Evolutionary conservation across 129 eudicot genomes (phyloP).

Genomic region (Lonicera japonica): DNA sequence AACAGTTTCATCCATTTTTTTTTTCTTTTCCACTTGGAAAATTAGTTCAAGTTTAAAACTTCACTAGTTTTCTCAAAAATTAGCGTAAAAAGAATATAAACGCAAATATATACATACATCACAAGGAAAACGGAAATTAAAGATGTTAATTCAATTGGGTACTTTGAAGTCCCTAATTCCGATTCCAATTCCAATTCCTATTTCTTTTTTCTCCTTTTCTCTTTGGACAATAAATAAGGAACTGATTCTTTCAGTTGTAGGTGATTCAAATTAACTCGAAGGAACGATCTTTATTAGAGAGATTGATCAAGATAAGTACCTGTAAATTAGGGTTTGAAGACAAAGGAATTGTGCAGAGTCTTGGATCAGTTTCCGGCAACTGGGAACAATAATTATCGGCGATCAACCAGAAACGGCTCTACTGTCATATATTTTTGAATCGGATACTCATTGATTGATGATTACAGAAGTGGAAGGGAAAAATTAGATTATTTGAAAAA

Average conservation of each 20-base stretch:
- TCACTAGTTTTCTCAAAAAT: neutral
- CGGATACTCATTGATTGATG: too few relatives aligned
- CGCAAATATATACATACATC: too few relatives aligned
- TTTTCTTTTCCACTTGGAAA: neutral
- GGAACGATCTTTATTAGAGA: neutral
- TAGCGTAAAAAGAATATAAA: neutral
- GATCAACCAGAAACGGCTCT: too few relatives aligned
- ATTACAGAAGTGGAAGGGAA: too few relatives aligned
- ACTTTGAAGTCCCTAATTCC: too few relatives aligned
- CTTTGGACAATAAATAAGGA: too few relatives aligned
- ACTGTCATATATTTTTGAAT: too few relatives aligned
- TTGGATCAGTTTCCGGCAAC: neutral
- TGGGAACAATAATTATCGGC: neutral
- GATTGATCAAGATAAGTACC: neutral
- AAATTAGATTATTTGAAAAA: too few relatives aligned
- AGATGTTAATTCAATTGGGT: too few relatives aligned
- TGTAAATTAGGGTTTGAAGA: neutral
- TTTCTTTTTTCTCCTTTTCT: too few relatives aligned
- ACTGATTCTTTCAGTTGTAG: neutral
- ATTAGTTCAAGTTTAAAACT: neutral
- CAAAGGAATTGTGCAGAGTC: neutral
- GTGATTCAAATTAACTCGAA: neutral
- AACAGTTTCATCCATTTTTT: slow-evolving; percentile 4
- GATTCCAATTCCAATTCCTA: too few relatives aligned
- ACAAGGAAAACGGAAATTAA: too few relatives aligned